Conservation (phyloP, 495 filamentous ascomycete genomes). For the Umbilicaria muhlenbergii region DNA sequence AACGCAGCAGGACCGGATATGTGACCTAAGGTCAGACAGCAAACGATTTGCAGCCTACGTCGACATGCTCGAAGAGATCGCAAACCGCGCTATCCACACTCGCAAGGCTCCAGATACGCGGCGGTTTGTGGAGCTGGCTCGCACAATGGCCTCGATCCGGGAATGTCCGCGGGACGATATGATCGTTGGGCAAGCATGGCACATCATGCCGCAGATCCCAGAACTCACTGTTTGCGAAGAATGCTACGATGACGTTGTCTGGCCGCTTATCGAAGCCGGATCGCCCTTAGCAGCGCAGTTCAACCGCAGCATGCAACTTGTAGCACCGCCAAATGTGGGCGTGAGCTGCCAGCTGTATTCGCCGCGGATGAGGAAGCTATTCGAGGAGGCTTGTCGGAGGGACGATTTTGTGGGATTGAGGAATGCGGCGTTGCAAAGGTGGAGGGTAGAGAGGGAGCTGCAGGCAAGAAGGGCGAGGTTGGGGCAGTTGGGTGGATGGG, state of each 20-base stretch:
- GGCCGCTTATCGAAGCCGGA: slow-evolving; percentile 38
- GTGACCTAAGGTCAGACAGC: slow-evolving; percentile 33
- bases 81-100: slow-evolving; percentile 27
- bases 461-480: slow-evolving; percentile 27
- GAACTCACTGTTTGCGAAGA: slow-evolving; percentile 56
- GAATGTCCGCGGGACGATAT: slow-evolving; percentile 41
- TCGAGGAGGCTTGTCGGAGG: slow-evolving; percentile 38
- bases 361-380: slow-evolving; percentile 53
- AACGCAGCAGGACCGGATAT: slow-evolving; percentile 24
- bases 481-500: slow-evolving; percentile 15
- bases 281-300: slow-evolving; percentile 37
- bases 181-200: slow-evolving; percentile 34
- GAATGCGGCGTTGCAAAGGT: slow-evolving; percentile 21
- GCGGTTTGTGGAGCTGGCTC: slow-evolving; percentile 34
- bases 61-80: slow-evolving; percentile 40
- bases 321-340: slow-evolving; percentile 2
- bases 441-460: slow-evolving; percentile 30
- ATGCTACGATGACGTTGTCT: slow-evolving; percentile 55
- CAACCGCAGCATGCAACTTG: slow-evolving; percentile 23
- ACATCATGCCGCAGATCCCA: slow-evolving; percentile 44
- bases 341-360: slow-evolving; percentile 61
- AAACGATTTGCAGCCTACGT: slow-evolving; percentile 45
- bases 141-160: slow-evolving; percentile 30
- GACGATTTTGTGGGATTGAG: slow-evolving; percentile 39
- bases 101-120: slow-evolving; percentile 26